Conservation (phyloP, 208 protist species). For the Zelonia costaricensis region DNA sequence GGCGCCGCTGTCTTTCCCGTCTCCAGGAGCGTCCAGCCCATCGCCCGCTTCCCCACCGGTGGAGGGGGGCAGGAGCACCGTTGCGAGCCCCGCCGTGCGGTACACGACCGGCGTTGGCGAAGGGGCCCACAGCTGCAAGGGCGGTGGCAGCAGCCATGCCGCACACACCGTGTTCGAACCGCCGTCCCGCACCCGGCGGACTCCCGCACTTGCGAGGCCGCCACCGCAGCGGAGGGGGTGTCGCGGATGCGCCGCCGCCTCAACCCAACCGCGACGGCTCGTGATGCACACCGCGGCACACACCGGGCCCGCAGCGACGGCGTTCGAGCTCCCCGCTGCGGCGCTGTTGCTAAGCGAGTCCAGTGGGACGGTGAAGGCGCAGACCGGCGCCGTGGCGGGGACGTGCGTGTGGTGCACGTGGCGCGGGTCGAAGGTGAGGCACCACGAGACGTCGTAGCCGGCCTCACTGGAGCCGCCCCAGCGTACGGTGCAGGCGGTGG, state of each 20-base stretch:
- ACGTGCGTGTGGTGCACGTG: neutral
- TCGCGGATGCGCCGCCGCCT: too few species aligned
- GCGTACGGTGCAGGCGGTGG: neutral
- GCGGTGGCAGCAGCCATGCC: constrained; percentile 11
- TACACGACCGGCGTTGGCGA: neutral
- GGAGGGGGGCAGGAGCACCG: constrained; percentile 7
- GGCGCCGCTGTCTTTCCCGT: too few species aligned
- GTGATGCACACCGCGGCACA: too few species aligned
- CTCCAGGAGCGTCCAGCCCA: too few species aligned
- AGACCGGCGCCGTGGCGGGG: neutral
- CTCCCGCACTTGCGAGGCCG: too few species aligned
- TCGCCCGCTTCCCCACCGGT: too few species aligned
- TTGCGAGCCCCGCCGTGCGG: neutral
- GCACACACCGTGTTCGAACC: constrained; percentile 8
- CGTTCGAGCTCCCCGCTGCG: too few species aligned
- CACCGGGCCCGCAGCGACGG: too few species aligned
- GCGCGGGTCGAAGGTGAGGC: neutral
- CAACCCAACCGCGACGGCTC: too few species aligned
- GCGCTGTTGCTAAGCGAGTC: too few species aligned
- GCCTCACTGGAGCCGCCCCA: constrained; percentile 9
- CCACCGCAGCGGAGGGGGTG: too few species aligned
- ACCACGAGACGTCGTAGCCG: constrained; percentile 16
- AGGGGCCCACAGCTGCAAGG: neutral
- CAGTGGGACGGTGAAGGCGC: too few species aligned
- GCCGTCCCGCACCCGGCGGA: neutral